Conservation (phyloP, 805 yeast species). For the baker's yeast (Saccharomyces cerevisiae) region DNA sequence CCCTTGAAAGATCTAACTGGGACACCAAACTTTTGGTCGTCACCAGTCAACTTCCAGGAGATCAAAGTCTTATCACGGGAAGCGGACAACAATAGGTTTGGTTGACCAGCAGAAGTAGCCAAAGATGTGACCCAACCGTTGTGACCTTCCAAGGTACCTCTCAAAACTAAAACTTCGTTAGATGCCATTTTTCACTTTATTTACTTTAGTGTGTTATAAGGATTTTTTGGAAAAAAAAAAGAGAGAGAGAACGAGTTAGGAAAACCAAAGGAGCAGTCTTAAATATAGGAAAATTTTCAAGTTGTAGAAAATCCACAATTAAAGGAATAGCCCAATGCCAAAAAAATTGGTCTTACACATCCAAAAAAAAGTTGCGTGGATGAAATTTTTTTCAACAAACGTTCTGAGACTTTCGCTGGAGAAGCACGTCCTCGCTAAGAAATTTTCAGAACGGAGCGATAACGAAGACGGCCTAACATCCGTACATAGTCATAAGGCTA, state of each 20-base stretch:
- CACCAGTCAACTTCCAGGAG: slow-evolving; percentile 95
- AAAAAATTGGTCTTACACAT: neutral
- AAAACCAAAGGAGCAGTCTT: neutral
- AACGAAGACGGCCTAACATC: neutral
- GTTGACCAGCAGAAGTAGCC: slow-evolving; percentile 96
- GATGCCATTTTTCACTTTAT: slow-evolving; percentile 44
- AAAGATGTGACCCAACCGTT: slow-evolving; percentile 97
- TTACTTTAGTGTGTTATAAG: slow-evolving; percentile 3
- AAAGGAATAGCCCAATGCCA: neutral
- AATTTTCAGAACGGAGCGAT: slow-evolving; percentile 10
- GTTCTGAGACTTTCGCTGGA: slow-evolving; percentile 21
- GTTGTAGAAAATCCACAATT: neutral
- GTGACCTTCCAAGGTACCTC: slow-evolving; percentile 99
- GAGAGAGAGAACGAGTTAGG: neutral
- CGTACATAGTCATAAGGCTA: neutral
- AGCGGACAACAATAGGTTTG: slow-evolving; percentile 95
- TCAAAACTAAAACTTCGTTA: slow-evolving; percentile 95
- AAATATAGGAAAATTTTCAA: neutral
- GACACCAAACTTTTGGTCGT: slow-evolving; percentile 94
- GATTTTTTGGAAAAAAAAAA: neutral
- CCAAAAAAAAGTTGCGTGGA: slow-evolving; percentile 8
- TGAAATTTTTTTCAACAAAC: slow-evolving; percentile 16
- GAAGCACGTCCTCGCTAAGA: slow-evolving; percentile 7
- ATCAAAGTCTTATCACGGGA: slow-evolving; percentile 98
- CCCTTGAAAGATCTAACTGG: slow-evolving; percentile 96